Base-by-base conservation (phyloP, 1,284 basidiomycete species). In the Apiotrichum mycotoxinovorans region DNA sequence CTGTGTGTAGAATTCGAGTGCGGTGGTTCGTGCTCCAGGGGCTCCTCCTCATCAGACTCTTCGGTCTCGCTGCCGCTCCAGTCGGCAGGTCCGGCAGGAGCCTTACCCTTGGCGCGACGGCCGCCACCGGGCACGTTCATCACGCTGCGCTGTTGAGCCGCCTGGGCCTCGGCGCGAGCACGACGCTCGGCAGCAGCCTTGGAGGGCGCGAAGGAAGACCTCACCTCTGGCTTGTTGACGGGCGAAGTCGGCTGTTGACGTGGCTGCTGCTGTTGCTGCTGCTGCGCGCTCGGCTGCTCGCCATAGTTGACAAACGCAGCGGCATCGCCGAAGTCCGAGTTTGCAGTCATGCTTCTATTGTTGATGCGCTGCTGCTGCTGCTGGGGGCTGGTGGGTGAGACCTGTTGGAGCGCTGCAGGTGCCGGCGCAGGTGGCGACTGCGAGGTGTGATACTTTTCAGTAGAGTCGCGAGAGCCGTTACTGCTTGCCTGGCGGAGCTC, bases 171-270 rank as follows among this genome's bases (percentile, higher is more conserved):
- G 15, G 83, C 81, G 72, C 87, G 88, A 14, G 88, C 87, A 66
- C 89, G 88, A 51, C 91, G 83, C 69, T 94, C 85, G 23, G 84
- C 83, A 23, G 89, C 91, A 62, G 86, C 84, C 68, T 83, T 87
- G 17, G 88, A 88, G 0, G 86, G 87, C 0, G 89, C 87, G 67
- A 94, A 94, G 3, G 91, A 91, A 1, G 89, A 91, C 47, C 83
- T 83, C 70, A 81, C 85, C 54, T 66, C 64, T 18, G 60, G 45
- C 27, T n/a, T 17, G 14, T 25, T n/a, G 15, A 25, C 41, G 61
- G 65, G 34, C 18, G 54, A 48, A 5, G 62, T 58, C 12, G 66
- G 68, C 44, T n/a, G n/a, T n/a, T n/a, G n/a, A n/a, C n/a, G n/a
- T n/a, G n/a, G n/a, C n/a, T n/a, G n/a, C n/a, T n/a, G n/a, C n/a